These are phyloP conservation scores for Ascomycota sp. DNA, from an alignment of 2,329 filamentous ascomycete species.

Conservation along the genomic window DNA sequence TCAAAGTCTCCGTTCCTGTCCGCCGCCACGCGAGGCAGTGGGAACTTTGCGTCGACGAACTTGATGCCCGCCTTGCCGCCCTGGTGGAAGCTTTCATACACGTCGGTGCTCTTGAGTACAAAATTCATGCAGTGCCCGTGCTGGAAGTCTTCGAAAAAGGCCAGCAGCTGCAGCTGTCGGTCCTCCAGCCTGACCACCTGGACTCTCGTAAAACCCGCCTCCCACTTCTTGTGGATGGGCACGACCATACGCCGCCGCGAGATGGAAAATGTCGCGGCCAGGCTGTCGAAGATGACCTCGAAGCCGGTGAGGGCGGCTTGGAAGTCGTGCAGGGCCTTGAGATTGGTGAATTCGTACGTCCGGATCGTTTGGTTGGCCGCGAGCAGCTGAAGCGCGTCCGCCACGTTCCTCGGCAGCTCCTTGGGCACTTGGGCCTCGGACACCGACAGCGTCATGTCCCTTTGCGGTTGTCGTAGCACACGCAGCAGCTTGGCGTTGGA, in stretches of 20 bases:
- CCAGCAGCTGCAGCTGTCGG: slow-evolving; percentile 55
- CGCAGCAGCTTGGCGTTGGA: slow-evolving; percentile 40
- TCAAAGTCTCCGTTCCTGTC: slow-evolving; percentile 29
- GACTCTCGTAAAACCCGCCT: slow-evolving; percentile 57
- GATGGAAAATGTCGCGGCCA: slow-evolving; percentile 60
- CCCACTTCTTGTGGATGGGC: slow-evolving; percentile 87
- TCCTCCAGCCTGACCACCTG: slow-evolving; percentile 57
- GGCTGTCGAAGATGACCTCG: slow-evolving; percentile 50
- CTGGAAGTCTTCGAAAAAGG: slow-evolving; percentile 74
- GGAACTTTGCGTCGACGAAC: slow-evolving; percentile 80
- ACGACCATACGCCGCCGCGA: slow-evolving; percentile 74
- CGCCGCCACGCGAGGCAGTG: slow-evolving; percentile 44
- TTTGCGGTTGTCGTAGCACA: slow-evolving; percentile 51
- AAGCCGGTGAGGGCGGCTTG: slow-evolving; percentile 65
- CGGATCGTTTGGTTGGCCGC: slow-evolving; percentile 43
- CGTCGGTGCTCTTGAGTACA: slow-evolving; percentile 62
- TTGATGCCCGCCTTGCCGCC: slow-evolving; percentile 51
- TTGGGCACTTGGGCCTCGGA: slow-evolving; percentile 44
- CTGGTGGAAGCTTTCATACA: slow-evolving; percentile 49
- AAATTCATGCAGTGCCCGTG: slow-evolving; percentile 84
- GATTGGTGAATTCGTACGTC: slow-evolving; percentile 45
- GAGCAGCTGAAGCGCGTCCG: slow-evolving; percentile 40
- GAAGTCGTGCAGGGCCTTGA: slow-evolving; percentile 56
- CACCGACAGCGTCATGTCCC: slow-evolving; percentile 58
- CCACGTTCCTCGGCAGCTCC: slow-evolving; percentile 41